Base-by-base conservation (phyloP, 805 yeast species). In the Candida oleophila region DNA sequence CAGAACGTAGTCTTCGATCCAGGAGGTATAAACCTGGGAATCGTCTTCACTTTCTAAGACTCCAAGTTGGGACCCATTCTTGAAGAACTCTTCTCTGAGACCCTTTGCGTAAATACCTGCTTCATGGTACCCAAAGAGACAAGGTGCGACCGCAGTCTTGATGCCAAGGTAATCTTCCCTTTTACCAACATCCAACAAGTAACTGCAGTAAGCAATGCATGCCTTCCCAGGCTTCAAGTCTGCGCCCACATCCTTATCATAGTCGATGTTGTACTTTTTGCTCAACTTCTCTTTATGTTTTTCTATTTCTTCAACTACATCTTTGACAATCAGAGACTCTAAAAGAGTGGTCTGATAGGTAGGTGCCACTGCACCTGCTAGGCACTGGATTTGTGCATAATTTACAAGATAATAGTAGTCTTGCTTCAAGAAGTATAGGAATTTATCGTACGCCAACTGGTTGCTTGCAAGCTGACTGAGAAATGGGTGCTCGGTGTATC, bases 321-420 rank as follows among this genome's bases (percentile, higher is more conserved):
- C 76, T 14, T 64, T 67, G 16, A 87, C 71, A 4, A 82, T 78
- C 22, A 61, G 56, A 14, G 82, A 69, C 49, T 80, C 80, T 9
- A 78, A 65, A 39, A 74, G 73, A 25, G 82, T 74, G 44, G 76
- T 77, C 8, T 67, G 75, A 41, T 79, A 62, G 30, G 71, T 69
- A 4, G 85, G 84, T 1, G 90, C 83, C 44, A 78, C 76, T 20
- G 82, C 74, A 1, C 83, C 83, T 2, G 89, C 83, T 15, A 82
- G 61, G 9, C 82, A 78, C 55, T 84, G 87, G 9, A 86, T 76
- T 47, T 78, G 77, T 0, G 86, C 83, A 57, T 87, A 88, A 51
- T 81, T 83, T n/a, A 78, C 60, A 46, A 88, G 69, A 55, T 87
- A 88, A 35, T 80, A 74, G 65, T 81, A 84, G 64, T 88, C 95